Evolutionary conservation across 73 alveolate species (phyloP).

Genomic region (Breviolum minutum): DNA sequence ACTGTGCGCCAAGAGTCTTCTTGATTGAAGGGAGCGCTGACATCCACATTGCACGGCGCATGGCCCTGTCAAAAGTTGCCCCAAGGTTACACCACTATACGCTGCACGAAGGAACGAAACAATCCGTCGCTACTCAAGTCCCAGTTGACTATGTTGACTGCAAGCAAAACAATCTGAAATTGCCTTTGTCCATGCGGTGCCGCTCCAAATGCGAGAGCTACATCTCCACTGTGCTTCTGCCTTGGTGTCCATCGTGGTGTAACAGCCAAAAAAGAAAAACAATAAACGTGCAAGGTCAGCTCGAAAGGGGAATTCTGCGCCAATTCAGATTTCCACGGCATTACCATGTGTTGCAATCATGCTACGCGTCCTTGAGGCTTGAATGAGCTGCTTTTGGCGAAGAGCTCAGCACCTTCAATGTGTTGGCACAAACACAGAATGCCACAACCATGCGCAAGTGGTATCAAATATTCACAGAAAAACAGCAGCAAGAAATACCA

Average conservation of each 20-base stretch:
- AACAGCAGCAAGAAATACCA: background rate
- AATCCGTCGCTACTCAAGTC: background rate
- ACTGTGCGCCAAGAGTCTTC: background rate
- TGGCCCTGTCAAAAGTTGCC: constrained; percentile 25
- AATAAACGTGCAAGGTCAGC: no score
- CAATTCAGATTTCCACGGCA: no score
- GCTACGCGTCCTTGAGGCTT: background rate
- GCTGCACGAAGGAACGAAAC: background rate
- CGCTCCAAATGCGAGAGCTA: background rate
- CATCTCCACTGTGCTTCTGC: constrained; percentile 15
- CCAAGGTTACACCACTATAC: background rate
- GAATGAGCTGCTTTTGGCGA: background rate
- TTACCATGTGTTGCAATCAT: background rate
- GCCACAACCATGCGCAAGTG: background rate
- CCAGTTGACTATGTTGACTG: background rate
- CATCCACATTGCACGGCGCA: constrained; percentile 40
- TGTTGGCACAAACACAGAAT: background rate
- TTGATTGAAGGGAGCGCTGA: constrained; percentile 5
- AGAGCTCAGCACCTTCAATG: background rate
- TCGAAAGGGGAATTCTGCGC: no score
- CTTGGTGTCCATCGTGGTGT: background rate
- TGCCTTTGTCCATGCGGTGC: constrained; percentile 17
- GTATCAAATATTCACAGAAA: background rate
- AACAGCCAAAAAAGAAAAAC: background rate
- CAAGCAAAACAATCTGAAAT: background rate